phyloP scores from a whole-genome alignment of 1,139 yeast species.

The Geotrichum aggregatum region DNA sequence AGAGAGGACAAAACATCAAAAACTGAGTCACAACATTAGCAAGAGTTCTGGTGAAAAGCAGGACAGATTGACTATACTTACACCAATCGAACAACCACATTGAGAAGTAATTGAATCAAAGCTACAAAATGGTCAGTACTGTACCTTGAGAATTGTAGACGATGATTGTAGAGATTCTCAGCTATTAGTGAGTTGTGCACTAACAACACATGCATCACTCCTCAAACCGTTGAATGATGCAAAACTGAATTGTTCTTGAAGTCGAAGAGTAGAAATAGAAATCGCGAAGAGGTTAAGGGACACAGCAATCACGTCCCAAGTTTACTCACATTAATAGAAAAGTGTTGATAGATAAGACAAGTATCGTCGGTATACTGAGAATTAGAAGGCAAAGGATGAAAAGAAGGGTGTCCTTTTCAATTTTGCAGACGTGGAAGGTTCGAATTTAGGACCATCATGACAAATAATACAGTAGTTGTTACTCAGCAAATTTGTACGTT shows the following conservation, averaged over 20 bases:
- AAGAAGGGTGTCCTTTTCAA: not conserved
- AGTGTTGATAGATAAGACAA: not conserved
- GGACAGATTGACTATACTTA: conserved; percentile 24
- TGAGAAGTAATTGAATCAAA: conserved; percentile 27
- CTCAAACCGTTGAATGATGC: no score
- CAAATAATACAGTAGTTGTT: not conserved
- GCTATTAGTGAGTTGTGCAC: not conserved
- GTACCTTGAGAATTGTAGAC: not conserved
- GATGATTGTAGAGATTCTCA: not conserved
- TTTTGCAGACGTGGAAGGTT: conserved; percentile 13
- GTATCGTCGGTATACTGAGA: not conserved
- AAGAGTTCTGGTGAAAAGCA: not conserved
- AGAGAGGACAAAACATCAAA: conserved; percentile 90
- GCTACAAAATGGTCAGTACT: not conserved
- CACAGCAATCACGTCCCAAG: no score
- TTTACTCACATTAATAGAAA: not conserved
- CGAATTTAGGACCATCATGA: not conserved
- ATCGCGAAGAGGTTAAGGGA: no score
- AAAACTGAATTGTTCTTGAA: no score
- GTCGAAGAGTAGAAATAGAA: no score
- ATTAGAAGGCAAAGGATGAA: conserved; percentile 1
- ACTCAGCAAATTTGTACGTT: not conserved
- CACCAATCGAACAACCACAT: conserved; percentile 37
- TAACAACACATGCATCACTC: no score
- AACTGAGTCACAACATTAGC: conserved; percentile 41